phyloP scores from a whole-genome alignment of 371 early-diverging fungal genomes.

The Batkoa obscura region DNA sequence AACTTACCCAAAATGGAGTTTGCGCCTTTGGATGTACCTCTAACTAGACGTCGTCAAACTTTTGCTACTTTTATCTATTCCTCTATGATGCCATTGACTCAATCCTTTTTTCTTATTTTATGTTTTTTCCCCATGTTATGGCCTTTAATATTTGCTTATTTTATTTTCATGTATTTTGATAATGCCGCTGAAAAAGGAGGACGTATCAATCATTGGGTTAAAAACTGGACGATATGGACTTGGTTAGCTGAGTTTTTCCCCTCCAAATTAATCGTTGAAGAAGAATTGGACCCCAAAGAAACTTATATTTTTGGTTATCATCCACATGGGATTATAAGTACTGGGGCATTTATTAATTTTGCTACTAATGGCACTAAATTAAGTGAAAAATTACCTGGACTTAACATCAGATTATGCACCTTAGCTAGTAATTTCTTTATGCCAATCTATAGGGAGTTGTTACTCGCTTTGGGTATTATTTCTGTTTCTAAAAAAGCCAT shows the following conservation, averaged over 20 bases:
- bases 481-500: slow-evolving; percentile 58
- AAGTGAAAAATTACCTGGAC: slow-evolving; percentile 41
- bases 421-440: slow-evolving; percentile 36
- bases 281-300: slow-evolving; percentile 46
- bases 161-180: slow-evolving; percentile 35
- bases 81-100: slow-evolving; percentile 19
- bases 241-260: slow-evolving; percentile 9
- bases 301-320: slow-evolving; percentile 65
- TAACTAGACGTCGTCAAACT: slow-evolving; percentile 52
- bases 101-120: slow-evolving; percentile 23
- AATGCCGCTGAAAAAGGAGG: slow-evolving; percentile 26
- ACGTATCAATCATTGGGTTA: not conserved
- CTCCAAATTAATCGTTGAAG: slow-evolving; percentile 14
- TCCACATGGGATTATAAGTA: slow-evolving; percentile 67
- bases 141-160: slow-evolving; percentile 43
- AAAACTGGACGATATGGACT: not conserved
- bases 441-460: slow-evolving; percentile 55
- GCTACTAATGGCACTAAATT: slow-evolving; percentile 50
- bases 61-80: slow-evolving; percentile 39
- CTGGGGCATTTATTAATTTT: slow-evolving; percentile 67
- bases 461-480: slow-evolving; percentile 46
- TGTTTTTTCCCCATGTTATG: slow-evolving; percentile 24
- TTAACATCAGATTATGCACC: slow-evolving; percentile 35
- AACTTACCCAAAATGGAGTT: slow-evolving; percentile 11
- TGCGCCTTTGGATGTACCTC: slow-evolving; percentile 49